Evolutionary conservation across 768 basidiomycete genomes (phyloP).

Genomic region (Mycena maculata): DNA sequence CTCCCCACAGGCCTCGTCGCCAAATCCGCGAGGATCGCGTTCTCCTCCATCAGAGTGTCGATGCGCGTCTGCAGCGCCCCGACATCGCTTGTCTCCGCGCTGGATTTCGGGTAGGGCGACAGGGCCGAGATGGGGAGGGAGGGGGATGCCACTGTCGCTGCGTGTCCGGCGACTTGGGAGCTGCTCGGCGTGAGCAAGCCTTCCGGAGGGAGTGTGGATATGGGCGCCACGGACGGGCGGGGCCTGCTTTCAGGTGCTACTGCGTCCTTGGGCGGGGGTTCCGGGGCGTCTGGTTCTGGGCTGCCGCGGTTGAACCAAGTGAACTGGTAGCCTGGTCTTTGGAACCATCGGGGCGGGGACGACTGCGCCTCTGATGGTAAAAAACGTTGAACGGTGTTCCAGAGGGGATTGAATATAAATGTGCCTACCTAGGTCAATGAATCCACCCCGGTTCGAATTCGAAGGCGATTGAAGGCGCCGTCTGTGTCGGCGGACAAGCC

Average conservation of each 20-base stretch:
- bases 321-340: background rate
- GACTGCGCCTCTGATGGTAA: constrained; percentile 18
- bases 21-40: constrained; percentile 14
- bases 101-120: background rate
- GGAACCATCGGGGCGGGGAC: background rate
- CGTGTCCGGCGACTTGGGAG: background rate
- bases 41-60: constrained; percentile 17
- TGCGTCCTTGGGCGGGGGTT: background rate
- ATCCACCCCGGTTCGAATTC: too few species aligned
- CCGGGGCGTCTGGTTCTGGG: background rate
- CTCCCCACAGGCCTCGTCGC: background rate
- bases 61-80: constrained; percentile 16
- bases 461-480: background rate
- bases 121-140: background rate
- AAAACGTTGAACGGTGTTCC: too few species aligned
- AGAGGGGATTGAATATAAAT: background rate
- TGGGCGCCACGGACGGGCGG: background rate
- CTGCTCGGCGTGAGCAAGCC: background rate
- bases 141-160: background rate
- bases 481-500: background rate
- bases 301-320: background rate
- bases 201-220: too few species aligned
- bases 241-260: background rate
- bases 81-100: background rate
- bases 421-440: background rate